Evolutionary conservation across 257 asterid genomes (phyloP), one percentile per base, ranked within the genome.

Genomic region (Ilex aquifolium): DNA sequence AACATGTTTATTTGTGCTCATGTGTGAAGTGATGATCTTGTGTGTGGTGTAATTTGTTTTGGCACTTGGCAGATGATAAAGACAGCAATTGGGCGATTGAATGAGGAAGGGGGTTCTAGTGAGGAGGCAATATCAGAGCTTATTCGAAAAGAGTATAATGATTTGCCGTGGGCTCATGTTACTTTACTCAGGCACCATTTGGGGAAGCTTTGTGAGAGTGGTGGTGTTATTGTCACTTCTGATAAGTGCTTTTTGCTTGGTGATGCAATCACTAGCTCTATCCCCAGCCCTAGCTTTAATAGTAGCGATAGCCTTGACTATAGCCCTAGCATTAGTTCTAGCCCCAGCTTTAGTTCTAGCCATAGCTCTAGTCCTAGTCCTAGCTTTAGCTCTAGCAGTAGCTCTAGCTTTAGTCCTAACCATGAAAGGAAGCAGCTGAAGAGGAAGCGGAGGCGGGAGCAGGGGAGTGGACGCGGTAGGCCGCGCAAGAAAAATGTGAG

Each of bases 161-260:
- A 78, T 61, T 65, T 86, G 72, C 88, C 86, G 17, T 79, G 76
- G 78, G 70, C 77, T 67, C 95, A 86, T 60, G 44, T 44, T 57
- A 58, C 81, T 31, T 17, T 83, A 32, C 73, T 85, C 51, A 70
- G 71, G 46, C 77, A 75, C 76, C 88, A 85, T 49, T 72, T 85
- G 44, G 29, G 39, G 46, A 57, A 60, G 61, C 85, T 80, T 60
- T 79, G 78, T 64, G 74, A 67, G 57, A 65, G 31, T 51, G 86
- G 80, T 6, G 63, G 60, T 31, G 68, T 83, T 54, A 57, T 63
- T 69, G 49, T 61, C 65, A 67, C 48, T 53, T 39, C 3, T 52
- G 64, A 36, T 31, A 68, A 74, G 13, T 40, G 61, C 59, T 83
- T 69, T 74, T 54, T 60, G 63, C 64, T 78, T 61, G 59, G 66